These are phyloP conservation scores for Geotrichum europaeum DNA, from an alignment of 1,139 yeast genomes.

Conservation along the genomic window DNA sequence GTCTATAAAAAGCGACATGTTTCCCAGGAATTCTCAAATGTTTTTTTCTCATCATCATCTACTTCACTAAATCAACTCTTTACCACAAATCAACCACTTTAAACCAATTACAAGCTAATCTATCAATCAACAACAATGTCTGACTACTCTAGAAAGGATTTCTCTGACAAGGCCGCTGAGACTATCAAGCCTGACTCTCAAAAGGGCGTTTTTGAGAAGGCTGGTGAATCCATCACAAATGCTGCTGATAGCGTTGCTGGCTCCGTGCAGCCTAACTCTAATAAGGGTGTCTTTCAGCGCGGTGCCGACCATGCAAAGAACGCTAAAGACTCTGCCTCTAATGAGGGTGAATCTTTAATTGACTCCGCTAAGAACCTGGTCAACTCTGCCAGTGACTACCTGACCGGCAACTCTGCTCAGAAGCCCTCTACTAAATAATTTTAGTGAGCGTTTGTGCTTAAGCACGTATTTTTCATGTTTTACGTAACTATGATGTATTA, in stretches of 20 bases:
- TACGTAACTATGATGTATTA: neutral
- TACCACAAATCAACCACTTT: neutral
- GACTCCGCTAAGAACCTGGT: slow-evolving; percentile 18
- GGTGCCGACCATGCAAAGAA: slow-evolving; percentile 45
- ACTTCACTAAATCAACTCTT: neutral
- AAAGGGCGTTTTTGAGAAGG: slow-evolving; percentile 58
- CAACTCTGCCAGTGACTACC: slow-evolving; percentile 17
- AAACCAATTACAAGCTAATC: neutral
- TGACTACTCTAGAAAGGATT: slow-evolving; percentile 61
- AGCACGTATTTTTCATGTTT: neutral
- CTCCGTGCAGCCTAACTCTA: slow-evolving; percentile 51
- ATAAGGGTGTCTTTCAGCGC: slow-evolving; percentile 65
- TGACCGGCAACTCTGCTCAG: slow-evolving; percentile 15
- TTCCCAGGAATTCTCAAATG: neutral
- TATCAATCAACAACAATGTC: slow-evolving; percentile 8
- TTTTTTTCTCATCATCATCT: neutral
- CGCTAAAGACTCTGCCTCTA: slow-evolving; percentile 7
- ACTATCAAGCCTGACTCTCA: slow-evolving; percentile 65
- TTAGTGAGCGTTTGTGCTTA: neutral
- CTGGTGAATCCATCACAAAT: slow-evolving; percentile 67
- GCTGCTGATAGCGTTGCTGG: slow-evolving; percentile 58
- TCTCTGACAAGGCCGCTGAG: slow-evolving; percentile 64
- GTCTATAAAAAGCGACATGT: neutral
- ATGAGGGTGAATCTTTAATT: slow-evolving; percentile 12
- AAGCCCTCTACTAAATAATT: slow-evolving; percentile 12